Conservation (phyloP, 805 yeast genomes). For the Hanseniaspora lachancei region DNA sequence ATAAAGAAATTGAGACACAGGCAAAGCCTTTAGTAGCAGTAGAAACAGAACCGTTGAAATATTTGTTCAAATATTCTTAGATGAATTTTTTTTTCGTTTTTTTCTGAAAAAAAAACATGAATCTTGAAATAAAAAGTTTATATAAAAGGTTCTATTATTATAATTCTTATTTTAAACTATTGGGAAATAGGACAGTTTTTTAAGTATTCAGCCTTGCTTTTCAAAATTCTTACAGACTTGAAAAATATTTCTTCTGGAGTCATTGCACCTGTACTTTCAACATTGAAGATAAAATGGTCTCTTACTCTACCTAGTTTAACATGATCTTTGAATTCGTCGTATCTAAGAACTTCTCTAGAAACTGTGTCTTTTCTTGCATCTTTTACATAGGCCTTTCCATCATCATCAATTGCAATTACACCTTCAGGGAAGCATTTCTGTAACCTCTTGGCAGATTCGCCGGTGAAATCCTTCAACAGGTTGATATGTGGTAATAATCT, state of each 20-base stretch:
- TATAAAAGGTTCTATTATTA: neutral
- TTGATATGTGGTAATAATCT: conserved; percentile 80
- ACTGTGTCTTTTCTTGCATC: conserved; percentile 94
- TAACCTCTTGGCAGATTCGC: conserved; percentile 63
- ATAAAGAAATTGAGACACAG: neutral
- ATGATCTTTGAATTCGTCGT: conserved; percentile 75
- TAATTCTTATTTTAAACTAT: conserved; percentile 19
- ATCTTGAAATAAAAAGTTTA: neutral
- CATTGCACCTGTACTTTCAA: conserved; percentile 95
- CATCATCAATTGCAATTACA: conserved; percentile 56
- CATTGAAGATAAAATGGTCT: conserved; percentile 86
- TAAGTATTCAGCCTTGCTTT: conserved; percentile 69
- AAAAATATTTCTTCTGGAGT: conserved; percentile 90
- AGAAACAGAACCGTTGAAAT: neutral
- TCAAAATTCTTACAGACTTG: conserved; percentile 74
- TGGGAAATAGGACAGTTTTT: conserved; percentile 66
- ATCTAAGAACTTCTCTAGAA: conserved; percentile 89
- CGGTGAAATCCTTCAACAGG: conserved; percentile 59
- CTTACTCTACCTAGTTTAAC: conserved; percentile 84
- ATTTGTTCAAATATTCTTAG: neutral
- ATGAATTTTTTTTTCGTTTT: neutral
- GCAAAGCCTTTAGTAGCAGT: conserved; percentile 14
- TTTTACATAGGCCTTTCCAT: conserved; percentile 61
- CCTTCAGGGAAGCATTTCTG: conserved; percentile 89
- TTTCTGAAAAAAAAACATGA: neutral